These are phyloP conservation scores for Stemphylium beticola DNA, from an alignment of 2,329 filamentous ascomycete species.

Conservation along the genomic window DNA sequence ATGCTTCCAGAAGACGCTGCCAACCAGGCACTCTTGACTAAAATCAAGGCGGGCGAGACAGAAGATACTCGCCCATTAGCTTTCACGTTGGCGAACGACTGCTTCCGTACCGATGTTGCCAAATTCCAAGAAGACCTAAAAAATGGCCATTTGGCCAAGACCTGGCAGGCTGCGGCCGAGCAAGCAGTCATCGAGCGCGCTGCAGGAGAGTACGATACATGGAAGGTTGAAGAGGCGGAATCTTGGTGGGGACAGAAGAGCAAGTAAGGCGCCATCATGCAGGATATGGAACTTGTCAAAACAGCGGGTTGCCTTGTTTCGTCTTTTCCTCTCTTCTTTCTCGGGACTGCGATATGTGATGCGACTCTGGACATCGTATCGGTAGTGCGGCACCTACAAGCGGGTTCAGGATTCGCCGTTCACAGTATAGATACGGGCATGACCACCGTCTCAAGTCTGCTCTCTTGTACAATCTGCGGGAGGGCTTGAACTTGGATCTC, in stretches of 20 bases:
- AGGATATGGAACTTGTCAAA: neutral
- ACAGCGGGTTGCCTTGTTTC: neutral
- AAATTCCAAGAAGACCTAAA: conserved; percentile 63
- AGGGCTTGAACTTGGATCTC: too few species aligned
- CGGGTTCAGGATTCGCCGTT: too few species aligned
- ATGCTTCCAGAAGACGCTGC: conserved; percentile 29
- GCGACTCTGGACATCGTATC: too few species aligned
- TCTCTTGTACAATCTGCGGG: too few species aligned
- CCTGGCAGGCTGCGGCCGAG: conserved; percentile 63
- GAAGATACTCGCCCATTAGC: conserved; percentile 29
- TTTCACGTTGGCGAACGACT: conserved; percentile 44
- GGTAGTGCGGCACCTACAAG: too few species aligned
- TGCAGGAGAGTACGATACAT: conserved; percentile 63
- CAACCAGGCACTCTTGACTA: conserved; percentile 23
- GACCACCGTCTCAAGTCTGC: too few species aligned
- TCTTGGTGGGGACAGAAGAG: conserved; percentile 64
- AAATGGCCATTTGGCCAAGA: conserved; percentile 62
- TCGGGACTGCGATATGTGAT: too few species aligned
- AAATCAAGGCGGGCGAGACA: conserved; percentile 20
- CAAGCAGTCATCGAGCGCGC: conserved; percentile 60
- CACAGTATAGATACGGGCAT: too few species aligned
- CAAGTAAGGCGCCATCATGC: conserved; percentile 31
- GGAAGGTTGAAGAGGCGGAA: conserved; percentile 62
- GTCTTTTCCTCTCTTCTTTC: too few species aligned
- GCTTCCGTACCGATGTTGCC: conserved; percentile 60